phyloP scores from a whole-genome alignment of 2,329 filamentous ascomycete genomes.

The Trichophyton schoenleinii region DNA sequence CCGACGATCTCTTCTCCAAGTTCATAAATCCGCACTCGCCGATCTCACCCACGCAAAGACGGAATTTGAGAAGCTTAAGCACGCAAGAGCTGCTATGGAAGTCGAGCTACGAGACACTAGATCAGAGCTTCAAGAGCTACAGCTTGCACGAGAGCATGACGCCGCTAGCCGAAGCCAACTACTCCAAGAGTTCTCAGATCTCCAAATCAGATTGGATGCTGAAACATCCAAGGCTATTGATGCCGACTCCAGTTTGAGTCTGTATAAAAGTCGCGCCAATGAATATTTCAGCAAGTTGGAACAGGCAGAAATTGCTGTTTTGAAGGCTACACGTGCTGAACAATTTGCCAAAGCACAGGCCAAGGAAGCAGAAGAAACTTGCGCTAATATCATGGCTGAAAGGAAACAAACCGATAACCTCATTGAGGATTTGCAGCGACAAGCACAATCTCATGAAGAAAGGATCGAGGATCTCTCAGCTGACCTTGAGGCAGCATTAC shows the following conservation, averaged over 20 bases:
- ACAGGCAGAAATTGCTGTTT: constrained; percentile 87
- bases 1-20: constrained; percentile 64
- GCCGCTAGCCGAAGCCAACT: constrained; percentile 75
- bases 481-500: constrained; percentile 70
- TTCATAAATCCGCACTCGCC: constrained; percentile 71
- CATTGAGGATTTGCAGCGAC: constrained; percentile 80
- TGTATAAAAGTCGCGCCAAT: constrained; percentile 86
- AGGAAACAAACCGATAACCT: constrained; percentile 76
- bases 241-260: constrained; percentile 64
- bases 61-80: constrained; percentile 75
- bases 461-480: constrained; percentile 82
- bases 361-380: constrained; percentile 81
- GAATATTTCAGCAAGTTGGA: constrained; percentile 97
- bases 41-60: constrained; percentile 79
- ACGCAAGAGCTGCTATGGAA: constrained; percentile 65
- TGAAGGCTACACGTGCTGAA: constrained; percentile 83
- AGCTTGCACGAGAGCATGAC: constrained; percentile 70
- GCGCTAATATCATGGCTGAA: constrained; percentile 79
- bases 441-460: constrained; percentile 82
- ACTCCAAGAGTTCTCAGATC: constrained; percentile 79
- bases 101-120: constrained; percentile 74
- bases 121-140: constrained; percentile 73
- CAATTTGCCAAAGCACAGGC: constrained; percentile 87
- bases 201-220: constrained; percentile 83
- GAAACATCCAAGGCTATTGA: constrained; percentile 78